Base-by-base conservation (phyloP, 257 asterid genomes). In the Perilla frutescens region DNA sequence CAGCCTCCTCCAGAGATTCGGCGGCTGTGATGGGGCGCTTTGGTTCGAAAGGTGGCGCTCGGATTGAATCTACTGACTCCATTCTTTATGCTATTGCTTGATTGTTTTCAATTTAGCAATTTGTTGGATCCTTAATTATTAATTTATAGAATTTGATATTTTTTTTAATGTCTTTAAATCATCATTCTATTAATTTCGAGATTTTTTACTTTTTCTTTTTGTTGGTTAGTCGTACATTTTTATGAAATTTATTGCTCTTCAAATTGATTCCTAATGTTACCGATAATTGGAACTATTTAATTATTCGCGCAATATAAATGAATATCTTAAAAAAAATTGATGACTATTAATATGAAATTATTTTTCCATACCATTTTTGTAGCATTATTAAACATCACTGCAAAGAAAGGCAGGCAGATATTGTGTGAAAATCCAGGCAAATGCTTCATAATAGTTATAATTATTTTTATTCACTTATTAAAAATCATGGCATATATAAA, bases 21-120 rank as follows among this genome's bases (percentile, higher is more conserved):
- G 54, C 62, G 68, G 54, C 73, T 9, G 49, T 5, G 48, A 67
- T 34, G 61, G 62, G 72, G 49, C 53, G 70, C 11, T 26, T 49
- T 5, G 74, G 81, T 4, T 15, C 78, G 3, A 67, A 74, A 15
- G 45, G 67, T 3, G 73, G 59, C 36, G 75, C 54, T 2, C 72
- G 84, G 56, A 50, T 80, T 62, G 90, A 90, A 56, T 55, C 75
- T 4, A 68, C 87, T 77, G 96, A 92, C 71, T 77, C 90, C 47
- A 88, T 90, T 82, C 80, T 92, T 79, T 80, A 71, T 64, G 77
- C 85, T 20, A 65, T 86, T 67, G 85, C 72, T 31, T 81, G 56
- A 76, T 14, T 29, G 36, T 47, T 29, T 32, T 47, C 45, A 4
- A 55, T 13, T 36, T 8, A 11, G 45, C 45, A 60, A 34, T 8